Conservation (phyloP, 163 green algal species). For the Scenedesmus sp. region DNA sequence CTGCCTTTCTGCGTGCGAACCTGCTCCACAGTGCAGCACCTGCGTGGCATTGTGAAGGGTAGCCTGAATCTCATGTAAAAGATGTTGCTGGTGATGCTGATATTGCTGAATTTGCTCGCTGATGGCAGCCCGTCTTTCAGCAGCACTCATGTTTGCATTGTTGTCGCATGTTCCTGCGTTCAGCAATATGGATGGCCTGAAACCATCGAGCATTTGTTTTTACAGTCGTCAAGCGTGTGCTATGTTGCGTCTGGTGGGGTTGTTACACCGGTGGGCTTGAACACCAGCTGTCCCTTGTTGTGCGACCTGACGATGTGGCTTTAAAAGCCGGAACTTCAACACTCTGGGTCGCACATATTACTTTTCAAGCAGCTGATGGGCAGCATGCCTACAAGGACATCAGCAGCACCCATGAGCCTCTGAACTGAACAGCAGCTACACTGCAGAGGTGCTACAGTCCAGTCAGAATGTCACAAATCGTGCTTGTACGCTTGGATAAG, state of each 20-base stretch:
- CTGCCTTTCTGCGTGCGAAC: background rate
- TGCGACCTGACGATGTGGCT: background rate
- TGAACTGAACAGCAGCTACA: background rate
- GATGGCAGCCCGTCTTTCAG: background rate
- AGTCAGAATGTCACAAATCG: slow-evolving; percentile 32
- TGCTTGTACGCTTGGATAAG: background rate
- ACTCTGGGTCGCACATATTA: background rate
- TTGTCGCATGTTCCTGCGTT: background rate
- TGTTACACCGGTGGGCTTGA: background rate
- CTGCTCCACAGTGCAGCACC: background rate
- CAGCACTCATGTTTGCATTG: slow-evolving; percentile 6
- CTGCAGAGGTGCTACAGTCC: background rate
- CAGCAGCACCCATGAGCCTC: background rate
- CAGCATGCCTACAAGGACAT: background rate
- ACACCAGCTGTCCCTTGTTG: background rate
- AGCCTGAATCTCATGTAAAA: background rate
- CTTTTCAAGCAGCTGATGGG: background rate
- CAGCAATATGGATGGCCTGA: background rate
- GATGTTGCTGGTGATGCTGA: background rate
- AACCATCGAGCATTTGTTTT: background rate
- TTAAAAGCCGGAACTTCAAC: background rate
- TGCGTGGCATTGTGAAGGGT: background rate
- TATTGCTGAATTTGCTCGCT: slow-evolving; percentile 1
- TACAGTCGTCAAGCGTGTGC: background rate
- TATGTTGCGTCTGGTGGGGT: background rate